Evolutionary conservation across 176 grass and related monocot genomes (phyloP).

Genomic region (Cocos nucifera): DNA sequence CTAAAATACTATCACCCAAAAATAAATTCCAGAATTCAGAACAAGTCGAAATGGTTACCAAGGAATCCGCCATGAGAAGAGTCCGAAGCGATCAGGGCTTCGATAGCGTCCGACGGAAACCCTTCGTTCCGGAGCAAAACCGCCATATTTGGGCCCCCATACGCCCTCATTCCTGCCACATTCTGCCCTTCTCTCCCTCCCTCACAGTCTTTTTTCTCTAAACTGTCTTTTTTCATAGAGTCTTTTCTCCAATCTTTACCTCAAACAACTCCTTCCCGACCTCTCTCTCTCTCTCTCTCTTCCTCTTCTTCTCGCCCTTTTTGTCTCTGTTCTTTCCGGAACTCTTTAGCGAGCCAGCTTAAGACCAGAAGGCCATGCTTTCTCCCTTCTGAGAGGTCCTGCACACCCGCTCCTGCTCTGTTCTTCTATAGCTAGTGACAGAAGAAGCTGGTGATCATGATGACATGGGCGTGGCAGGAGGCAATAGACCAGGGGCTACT

Average conservation of each 20-base stretch:
- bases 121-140: slow-evolving; percentile 3
- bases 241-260: no score
- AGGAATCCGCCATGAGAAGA: neutral
- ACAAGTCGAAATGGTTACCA: neutral
- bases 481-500: neutral
- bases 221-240: no score
- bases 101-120: neutral
- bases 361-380: no score
- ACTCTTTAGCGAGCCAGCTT: no score
- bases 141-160: neutral
- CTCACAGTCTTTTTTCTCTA: neutral
- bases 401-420: no score
- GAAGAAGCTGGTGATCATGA: slow-evolving; percentile 18
- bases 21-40: no score
- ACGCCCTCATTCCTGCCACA: neutral
- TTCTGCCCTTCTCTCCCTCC: neutral
- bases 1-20: no score
- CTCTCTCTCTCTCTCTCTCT: no score
- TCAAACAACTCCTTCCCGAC: no score
- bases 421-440: slow-evolving; percentile 3
- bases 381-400: no score
- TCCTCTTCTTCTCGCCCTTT: no score
- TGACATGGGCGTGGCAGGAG: neutral
- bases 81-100: neutral
- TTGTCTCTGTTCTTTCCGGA: no score